phyloP scores from a whole-genome alignment of 1,139 yeast species.

The Sugiyamaella grinbergsii region DNA sequence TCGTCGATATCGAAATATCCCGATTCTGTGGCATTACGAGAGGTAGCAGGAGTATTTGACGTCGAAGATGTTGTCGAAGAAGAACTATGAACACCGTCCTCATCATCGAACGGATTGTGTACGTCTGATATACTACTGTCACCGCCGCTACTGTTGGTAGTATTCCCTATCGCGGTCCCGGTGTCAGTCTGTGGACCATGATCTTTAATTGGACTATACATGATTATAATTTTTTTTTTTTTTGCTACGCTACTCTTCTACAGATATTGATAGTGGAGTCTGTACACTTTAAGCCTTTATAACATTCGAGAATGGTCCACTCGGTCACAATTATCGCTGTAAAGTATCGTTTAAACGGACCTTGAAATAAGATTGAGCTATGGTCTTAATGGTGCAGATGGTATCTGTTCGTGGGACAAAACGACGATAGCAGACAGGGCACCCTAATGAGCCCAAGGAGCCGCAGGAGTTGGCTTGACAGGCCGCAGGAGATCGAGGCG shows the following conservation, averaged over 20 bases:
- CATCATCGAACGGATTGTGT: slow-evolving; percentile 12
- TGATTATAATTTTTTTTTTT: neutral
- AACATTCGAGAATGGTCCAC: slow-evolving; percentile 2
- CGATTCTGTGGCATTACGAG: neutral
- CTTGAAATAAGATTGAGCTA: neutral
- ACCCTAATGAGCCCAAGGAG: too few species aligned
- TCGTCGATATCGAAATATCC: slow-evolving; percentile 23
- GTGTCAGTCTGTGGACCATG: neutral
- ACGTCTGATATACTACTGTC: neutral
- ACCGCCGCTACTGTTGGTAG: neutral
- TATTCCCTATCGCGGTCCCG: neutral
- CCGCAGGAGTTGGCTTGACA: too few species aligned
- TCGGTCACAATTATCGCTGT: neutral
- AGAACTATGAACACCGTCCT: neutral
- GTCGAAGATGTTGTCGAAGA: neutral
- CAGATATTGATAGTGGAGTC: too few species aligned
- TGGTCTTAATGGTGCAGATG: slow-evolving; percentile 4
- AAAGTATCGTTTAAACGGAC: neutral
- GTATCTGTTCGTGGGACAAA: too few species aligned
- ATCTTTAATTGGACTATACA: slow-evolving; percentile 8
- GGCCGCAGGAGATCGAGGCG: too few species aligned
- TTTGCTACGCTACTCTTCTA: too few species aligned
- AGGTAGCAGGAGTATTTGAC: neutral
- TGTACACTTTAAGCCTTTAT: neutral
- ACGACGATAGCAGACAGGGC: too few species aligned